Base-by-base conservation (phyloP, 2,329 filamentous ascomycete genomes). In the Aspergillus clavatus region DNA sequence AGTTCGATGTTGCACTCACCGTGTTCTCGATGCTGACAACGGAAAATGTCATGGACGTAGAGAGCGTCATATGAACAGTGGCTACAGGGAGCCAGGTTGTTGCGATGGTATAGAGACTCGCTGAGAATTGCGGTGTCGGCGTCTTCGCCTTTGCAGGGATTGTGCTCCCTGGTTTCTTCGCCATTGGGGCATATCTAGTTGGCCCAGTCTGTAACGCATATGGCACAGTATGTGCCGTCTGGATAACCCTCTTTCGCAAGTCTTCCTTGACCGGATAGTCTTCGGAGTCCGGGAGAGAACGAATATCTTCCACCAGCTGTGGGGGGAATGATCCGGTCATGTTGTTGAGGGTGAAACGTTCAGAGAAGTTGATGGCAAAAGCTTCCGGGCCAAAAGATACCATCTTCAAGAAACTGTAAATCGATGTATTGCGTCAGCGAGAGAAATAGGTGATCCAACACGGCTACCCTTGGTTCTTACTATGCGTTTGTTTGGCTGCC, bases 121-220 rank as follows among this genome's bases (percentile, higher is more conserved):
- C 79, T 1, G 81, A 78, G 55, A 74, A 77, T 52, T 77, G 63
- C 6, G 74, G 75, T 35, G 68, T 72, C 11, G 70, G 65, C n/a
- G n/a, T n/a, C n/a, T n/a, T n/a, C 4, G 65, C 67, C 54, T 74
- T 78, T 28, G 72, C 71, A 2, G 78, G 79, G 49, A 83, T 81
- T 55, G 78, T 78, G 4, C 76, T 81, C 8, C 73, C 72, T 2
- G 80, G 79, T n/a, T 75, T 67, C 40, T 73, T 73, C 49, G 81
- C 77, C 76, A 81, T 79, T 1, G 81, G 80, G 10, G 80, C 81
- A 60, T 80, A 84, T 57, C 75, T 75, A 3, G 76, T 82, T 23
- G 69, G 58, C 1, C 80, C 81, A 0, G 55, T 58, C 59, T 84
- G 81, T 53, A 75, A 64, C 3, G 69, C 71, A 54, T 81, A 83